phyloP scores from a whole-genome alignment of 305 asterid genomes.

The Rubia tinctorum region DNA sequence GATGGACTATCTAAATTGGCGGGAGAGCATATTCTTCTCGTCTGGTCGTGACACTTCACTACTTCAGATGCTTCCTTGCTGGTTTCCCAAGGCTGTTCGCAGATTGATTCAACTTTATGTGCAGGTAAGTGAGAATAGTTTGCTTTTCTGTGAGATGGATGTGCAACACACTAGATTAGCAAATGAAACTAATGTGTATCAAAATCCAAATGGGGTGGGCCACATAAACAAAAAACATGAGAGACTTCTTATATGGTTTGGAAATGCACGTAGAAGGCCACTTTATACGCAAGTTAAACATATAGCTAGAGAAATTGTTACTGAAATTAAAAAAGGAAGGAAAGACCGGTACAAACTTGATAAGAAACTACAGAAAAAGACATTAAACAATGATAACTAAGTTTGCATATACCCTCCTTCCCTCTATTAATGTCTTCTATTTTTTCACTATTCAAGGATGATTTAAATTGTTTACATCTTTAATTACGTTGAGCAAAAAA shows the following conservation, averaged over 20 bases:
- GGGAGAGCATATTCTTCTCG: conserved; percentile 92
- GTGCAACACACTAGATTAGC: background rate
- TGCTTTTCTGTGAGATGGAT: conserved; percentile 1
- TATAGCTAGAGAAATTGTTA: background rate
- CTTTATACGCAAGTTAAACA: background rate
- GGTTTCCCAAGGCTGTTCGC: conserved; percentile 95
- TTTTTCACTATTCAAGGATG: too few relatives aligned
- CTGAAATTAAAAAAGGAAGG: background rate
- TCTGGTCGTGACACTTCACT: conserved; percentile 85
- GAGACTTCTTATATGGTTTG: background rate
- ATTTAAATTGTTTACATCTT: too few relatives aligned
- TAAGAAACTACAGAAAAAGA: background rate
- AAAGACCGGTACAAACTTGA: background rate
- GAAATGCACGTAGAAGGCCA: background rate
- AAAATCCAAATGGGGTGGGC: background rate
- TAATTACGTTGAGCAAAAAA: too few relatives aligned
- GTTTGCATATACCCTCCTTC: too few relatives aligned
- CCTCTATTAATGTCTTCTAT: too few relatives aligned
- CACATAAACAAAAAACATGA: background rate
- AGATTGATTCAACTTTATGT: conserved; percentile 94
- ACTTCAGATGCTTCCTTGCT: conserved; percentile 95
- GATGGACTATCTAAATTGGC: conserved; percentile 91
- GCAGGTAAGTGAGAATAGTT: conserved; percentile 47
- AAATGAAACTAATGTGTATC: background rate
- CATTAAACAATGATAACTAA: background rate